These are phyloP conservation scores for Cardiosporidium cionae DNA, from an alignment of 169 alveolate genomes.

Conservation along the genomic window DNA sequence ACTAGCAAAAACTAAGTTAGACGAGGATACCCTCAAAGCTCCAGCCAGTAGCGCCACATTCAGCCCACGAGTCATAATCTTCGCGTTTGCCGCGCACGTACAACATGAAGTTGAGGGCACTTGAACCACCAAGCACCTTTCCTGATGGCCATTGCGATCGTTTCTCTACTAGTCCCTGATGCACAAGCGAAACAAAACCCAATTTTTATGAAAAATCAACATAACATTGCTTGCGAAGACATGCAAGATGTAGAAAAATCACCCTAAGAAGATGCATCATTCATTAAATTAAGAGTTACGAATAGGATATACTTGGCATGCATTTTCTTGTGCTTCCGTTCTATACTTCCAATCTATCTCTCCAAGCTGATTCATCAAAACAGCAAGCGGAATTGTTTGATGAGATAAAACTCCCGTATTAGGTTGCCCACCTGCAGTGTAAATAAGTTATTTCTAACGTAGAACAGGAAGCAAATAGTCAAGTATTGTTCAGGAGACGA, in stretches of 20 bases:
- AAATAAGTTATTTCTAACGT: background rate
- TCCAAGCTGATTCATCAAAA: slow-evolving; percentile 1
- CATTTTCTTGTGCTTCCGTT: background rate
- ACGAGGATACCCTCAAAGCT: background rate
- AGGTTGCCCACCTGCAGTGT: slow-evolving; percentile 28
- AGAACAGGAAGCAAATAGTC: background rate
- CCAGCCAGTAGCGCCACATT: background rate
- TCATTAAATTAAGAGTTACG: too few species aligned
- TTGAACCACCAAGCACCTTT: slow-evolving; percentile 23
- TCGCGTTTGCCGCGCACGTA: slow-evolving; percentile 16
- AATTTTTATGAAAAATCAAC: background rate
- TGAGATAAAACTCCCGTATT: slow-evolving; percentile 11
- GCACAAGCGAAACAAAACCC: background rate
- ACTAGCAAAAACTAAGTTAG: background rate
- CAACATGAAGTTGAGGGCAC: slow-evolving; percentile 20
- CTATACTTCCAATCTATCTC: slow-evolving; percentile 15
- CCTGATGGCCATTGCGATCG: slow-evolving; percentile 24
- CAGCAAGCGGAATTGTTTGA: slow-evolving; percentile 1
- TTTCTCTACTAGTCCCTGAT: slow-evolving; percentile 6
- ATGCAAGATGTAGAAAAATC: too few species aligned
- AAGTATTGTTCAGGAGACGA: too few species aligned
- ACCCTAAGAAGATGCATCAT: too few species aligned
- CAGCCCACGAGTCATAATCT: slow-evolving; percentile 19
- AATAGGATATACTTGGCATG: slow-evolving; percentile 19
- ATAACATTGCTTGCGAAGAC: too few species aligned